Evolutionary conservation across 192 early-diverging fungal species (phyloP), one percentile per base, ranked within the genome.

Genomic region (Umbelopsis ramanniana): DNA sequence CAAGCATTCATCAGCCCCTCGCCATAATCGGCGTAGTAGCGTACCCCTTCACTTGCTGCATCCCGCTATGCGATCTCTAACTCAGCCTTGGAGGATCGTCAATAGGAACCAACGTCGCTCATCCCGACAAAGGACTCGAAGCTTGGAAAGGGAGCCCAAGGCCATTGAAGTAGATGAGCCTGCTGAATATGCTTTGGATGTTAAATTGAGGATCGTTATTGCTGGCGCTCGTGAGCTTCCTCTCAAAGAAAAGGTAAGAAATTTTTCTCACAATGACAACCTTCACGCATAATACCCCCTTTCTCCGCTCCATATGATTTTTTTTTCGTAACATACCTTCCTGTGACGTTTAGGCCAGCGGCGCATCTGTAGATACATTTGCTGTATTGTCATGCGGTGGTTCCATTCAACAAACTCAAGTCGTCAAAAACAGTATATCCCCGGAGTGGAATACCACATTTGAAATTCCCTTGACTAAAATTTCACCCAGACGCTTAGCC

Each of bases 391-490:
- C 85, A 15, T 79, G 89, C 68, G 91, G 87, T 9, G 87, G 85
- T 43, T 79, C 83, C 37, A 81, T 71, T n/a, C 81, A 83, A 70
- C 86, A 83, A 19, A 94, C 93, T 21, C 79, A 85, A 26, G 86
- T 90, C 9, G 68, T 90, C 38, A 70, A 74, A 38, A 89, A 91
- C 66, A 85, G 74, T 23, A 74, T 90, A 12, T 83, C 83, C 48
- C 93, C 93, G 3, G 75, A 79, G 10, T 94, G 93, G 93, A 80
- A 87, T 40, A 83, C 76, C 8, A 69, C 72, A 29, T 90, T 91
- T 79, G 88, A 89, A 47, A 82, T 91, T 71, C 78, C 77, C 21
- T 73, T 89, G 29, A 69, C 48, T 7, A 46, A 43, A 38, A 69
- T 71, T 55, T 19, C 66, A 57, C 66, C 79, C 35, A 69, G 79